Evolutionary conservation across 495 filamentous ascomycete species (phyloP), one percentile per base, ranked within the genome.

Genomic region (Oidiodendron maius): DNA sequence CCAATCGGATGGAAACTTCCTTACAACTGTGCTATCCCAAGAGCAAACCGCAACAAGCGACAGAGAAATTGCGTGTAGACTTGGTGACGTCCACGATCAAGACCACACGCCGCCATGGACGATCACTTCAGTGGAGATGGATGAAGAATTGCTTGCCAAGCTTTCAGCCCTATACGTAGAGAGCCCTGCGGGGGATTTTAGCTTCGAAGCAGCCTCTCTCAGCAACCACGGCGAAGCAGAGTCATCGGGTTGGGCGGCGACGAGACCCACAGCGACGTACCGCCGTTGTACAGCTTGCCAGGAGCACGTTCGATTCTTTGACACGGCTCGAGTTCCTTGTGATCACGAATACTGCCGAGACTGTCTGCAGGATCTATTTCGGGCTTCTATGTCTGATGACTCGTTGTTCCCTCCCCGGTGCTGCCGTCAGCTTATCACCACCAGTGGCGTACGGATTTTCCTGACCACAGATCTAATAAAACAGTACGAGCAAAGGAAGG

Each of bases 1-100:
- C 11, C 59, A 61, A n/a, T 44, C 38, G 1, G 67, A 71, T 54
- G 53, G 51, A 10, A 38, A 43, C 18, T 34, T 52, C 8, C 22
- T 69, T 25, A 46, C 46, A 23, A 44, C 60, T 25, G 46, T 39
- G 5, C 13, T 58, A 1, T 40, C 26, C 6, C 43, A 52, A 16
- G 64, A 67, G 28, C 46, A 53, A 11, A 25, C 46, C 9, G 57
- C 52, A 2, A 35, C 38, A 9, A 32, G 24, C 25, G 64, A 67
- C 40, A 59, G 53, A 46, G 30, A 52, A 11, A 11, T 62, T 8
- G 54, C 54, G 2, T 45, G 44, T 35, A 35, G 38, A 34, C 15
- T 58, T 21, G 38, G 41, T 35, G 44, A 50, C 22, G 16, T 52
- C 18, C 20, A 18, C 38, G 48, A 41, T 32, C 26, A 20, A 35